A percentile compares a stretch with the other conserved stretches of the same genome.
Evolutionary conservation across 176 grass and related monocot genomes (phyloP).

Genomic region (Carex pumila): DNA sequence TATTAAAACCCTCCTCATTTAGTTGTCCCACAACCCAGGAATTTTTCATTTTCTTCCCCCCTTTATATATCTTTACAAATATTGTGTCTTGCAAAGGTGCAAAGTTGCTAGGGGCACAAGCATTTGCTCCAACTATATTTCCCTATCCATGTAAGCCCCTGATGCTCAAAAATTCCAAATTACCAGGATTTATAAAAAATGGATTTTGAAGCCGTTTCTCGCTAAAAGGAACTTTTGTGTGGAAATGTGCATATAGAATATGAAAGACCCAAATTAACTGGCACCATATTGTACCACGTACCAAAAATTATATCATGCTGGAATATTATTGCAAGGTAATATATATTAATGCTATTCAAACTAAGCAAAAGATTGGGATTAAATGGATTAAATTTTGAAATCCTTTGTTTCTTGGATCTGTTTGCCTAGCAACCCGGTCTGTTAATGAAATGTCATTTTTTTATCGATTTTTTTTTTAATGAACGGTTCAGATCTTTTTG

Average conservation of each 20-base stretch:
- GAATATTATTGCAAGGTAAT: not conserved
- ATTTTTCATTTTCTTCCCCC: conserved; percentile 12
- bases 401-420: not conserved
- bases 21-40: not conserved
- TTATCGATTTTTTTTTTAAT: not conserved
- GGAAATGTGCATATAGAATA: not conserved
- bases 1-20: not conserved
- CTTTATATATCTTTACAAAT: not conserved
- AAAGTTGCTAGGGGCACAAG: conserved; percentile 3
- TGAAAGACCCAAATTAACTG: not conserved
- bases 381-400: not conserved
- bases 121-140: not conserved
- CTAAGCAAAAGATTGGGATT: not conserved
- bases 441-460: no score
- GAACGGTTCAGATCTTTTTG: not conserved
- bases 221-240: not conserved
- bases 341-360: not conserved
- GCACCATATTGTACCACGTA: not conserved
- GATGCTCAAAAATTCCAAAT: not conserved
- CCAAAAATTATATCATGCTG: not conserved
- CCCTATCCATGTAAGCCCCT: not conserved
- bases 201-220: not conserved
- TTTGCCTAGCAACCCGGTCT: no score
- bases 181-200: not conserved
- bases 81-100: conserved; percentile 15